Conservation (phyloP, 768 basidiomycete species). For the Russula olivacea region DNA sequence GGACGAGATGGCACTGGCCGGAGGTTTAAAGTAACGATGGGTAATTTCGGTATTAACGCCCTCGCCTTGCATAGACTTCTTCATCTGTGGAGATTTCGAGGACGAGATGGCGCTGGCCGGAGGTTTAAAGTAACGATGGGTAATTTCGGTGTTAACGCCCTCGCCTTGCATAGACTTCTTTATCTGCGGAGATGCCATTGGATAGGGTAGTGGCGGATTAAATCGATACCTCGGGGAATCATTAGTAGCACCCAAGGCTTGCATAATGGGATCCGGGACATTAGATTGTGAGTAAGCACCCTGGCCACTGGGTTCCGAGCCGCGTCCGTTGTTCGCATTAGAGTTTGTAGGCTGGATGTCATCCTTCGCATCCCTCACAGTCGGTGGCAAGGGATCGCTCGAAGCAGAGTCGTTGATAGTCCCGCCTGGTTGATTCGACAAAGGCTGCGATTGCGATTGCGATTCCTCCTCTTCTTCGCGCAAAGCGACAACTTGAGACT, state of each 20-base stretch:
- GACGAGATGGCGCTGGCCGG: no score
- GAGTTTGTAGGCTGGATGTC: neutral
- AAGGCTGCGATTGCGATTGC: constrained; percentile 6
- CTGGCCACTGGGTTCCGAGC: neutral
- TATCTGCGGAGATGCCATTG: no score
- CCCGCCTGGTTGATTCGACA: neutral
- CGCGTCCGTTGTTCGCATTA: neutral
- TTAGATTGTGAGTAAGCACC: neutral
- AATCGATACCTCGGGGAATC: no score
- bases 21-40: no score
- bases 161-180: no score
- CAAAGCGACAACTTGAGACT: constrained; percentile 19
- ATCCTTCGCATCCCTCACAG: neutral
- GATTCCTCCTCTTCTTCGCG: constrained; percentile 25
- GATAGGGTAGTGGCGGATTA: no score
- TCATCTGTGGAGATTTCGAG: no score
- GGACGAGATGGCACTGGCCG: no score
- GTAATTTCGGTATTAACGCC: no score
- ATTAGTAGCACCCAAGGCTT: neutral
- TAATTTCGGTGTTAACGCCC: no score
- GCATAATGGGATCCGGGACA: neutral
- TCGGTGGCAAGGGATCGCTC: neutral
- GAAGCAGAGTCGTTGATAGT: neutral
- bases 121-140: no score
- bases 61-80: no score